Conservation (phyloP, 1,139 yeast species). For the Suhomyces panamericanus region DNA sequence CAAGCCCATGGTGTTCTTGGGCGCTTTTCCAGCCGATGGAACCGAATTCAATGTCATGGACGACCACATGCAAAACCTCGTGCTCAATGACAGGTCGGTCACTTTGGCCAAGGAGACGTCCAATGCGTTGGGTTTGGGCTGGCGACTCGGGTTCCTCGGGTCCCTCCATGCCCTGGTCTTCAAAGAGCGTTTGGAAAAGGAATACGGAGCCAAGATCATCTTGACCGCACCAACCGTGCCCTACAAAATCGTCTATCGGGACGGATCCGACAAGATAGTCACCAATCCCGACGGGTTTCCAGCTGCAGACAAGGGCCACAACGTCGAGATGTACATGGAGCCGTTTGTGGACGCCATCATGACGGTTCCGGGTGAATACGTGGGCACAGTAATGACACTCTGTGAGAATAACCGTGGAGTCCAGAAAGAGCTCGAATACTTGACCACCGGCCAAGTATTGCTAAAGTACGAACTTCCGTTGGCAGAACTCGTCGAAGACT, state of each 20-base stretch:
- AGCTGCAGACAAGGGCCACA: constrained; percentile 43
- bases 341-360: constrained; percentile 90
- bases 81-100: constrained; percentile 88
- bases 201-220: constrained; percentile 89
- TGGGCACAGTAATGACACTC: constrained; percentile 81
- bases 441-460: constrained; percentile 79
- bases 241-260: constrained; percentile 64
- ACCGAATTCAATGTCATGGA: constrained; percentile 85
- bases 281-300: constrained; percentile 96
- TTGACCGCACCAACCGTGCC: constrained; percentile 98
- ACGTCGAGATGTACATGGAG: constrained; percentile 67
- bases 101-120: constrained; percentile 88
- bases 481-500: constrained; percentile 89
- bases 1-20: constrained; percentile 97
- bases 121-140: constrained; percentile 93
- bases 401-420: constrained; percentile 84
- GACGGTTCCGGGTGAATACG: constrained; percentile 86
- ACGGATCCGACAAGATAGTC: constrained; percentile 64
- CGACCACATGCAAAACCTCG: constrained; percentile 85
- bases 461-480: constrained; percentile 80
- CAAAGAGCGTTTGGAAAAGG: constrained; percentile 85
- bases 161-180: constrained; percentile 94
- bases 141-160: constrained; percentile 95
- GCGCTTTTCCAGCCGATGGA: constrained; percentile 97
- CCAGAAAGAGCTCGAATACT: constrained; percentile 75